These are phyloP conservation scores for Omphalea diandra DNA, from an alignment of 441 rosid species.

Conservation along the genomic window DNA sequence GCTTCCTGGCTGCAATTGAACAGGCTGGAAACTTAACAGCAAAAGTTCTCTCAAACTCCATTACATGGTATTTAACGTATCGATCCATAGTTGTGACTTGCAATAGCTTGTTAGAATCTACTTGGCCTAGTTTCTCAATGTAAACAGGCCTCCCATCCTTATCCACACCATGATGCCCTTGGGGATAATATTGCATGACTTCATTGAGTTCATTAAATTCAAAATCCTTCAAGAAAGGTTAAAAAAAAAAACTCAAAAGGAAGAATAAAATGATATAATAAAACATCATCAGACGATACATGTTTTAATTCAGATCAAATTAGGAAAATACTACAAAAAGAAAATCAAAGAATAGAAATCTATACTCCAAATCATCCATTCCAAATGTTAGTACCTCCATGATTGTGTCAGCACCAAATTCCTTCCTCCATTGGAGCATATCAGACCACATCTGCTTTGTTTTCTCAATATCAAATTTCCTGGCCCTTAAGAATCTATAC, in stretches of 20 bases:
- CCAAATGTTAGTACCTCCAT: slow-evolving; percentile 47
- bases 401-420: slow-evolving; percentile 65
- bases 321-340: slow-evolving; percentile 1
- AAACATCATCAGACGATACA: too few species aligned
- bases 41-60: slow-evolving; percentile 82
- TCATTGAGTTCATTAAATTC: slow-evolving; percentile 60
- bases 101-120: slow-evolving; percentile 76
- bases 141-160: slow-evolving; percentile 86
- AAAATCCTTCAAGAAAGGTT: slow-evolving; percentile 50
- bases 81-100: slow-evolving; percentile 90
- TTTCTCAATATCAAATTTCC: slow-evolving; percentile 80
- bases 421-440: slow-evolving; percentile 84
- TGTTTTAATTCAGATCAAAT: slow-evolving; percentile 6
- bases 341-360: background rate
- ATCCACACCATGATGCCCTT: slow-evolving; percentile 90
- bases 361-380: slow-evolving; percentile 4
- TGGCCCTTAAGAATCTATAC: slow-evolving; percentile 74
- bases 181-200: slow-evolving; percentile 72
- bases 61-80: slow-evolving; percentile 78
- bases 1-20: slow-evolving; percentile 71
- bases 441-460: slow-evolving; percentile 87
- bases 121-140: slow-evolving; percentile 77
- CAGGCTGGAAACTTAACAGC: slow-evolving; percentile 74
- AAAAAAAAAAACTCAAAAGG: slow-evolving; percentile 11
- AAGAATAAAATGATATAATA: too few species aligned